A percentile compares a stretch with the other conserved stretches of the same genome.
These are phyloP conservation scores for Podaxis rugospora DNA, from an alignment of 768 basidiomycete genomes.

Conservation along the genomic window DNA sequence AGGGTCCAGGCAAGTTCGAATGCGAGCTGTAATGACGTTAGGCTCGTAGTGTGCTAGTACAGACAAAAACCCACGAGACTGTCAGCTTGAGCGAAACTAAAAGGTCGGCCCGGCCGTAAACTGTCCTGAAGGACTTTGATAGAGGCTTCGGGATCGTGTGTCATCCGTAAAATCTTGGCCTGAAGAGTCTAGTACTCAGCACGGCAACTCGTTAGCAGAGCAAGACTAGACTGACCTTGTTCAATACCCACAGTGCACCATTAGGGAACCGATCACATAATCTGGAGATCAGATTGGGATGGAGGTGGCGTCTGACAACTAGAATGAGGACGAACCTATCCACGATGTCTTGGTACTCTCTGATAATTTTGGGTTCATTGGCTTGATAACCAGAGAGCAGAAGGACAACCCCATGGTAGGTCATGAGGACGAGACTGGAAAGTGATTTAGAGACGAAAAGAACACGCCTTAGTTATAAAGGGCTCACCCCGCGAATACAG, in stretches of 20 bases:
- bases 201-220: background rate
- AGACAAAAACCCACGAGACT: conserved; percentile 44
- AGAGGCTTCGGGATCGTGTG: conserved; percentile 56
- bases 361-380: conserved; percentile 59
- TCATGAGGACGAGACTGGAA: conserved; percentile 70
- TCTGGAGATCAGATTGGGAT: conserved; percentile 25
- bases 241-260: conserved; percentile 72
- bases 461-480: conserved; percentile 15
- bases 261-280: conserved; percentile 55
- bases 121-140: conserved; percentile 59
- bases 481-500: conserved; percentile 66
- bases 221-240: conserved; percentile 38
- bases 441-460: background rate
- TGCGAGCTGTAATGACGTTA: conserved; percentile 38
- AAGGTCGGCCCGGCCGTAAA: conserved; percentile 45
- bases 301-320: background rate
- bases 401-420: conserved; percentile 70
- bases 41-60: background rate
- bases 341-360: conserved; percentile 60
- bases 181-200: conserved; percentile 17
- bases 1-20: conserved; percentile 81
- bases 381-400: conserved; percentile 74
- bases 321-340: conserved; percentile 43
- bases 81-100: conserved; percentile 68
- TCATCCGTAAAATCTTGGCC: conserved; percentile 78